These are phyloP conservation scores for Oehlia diaphana DNA, from an alignment of 192 early-diverging fungal genomes.

Conservation along the genomic window DNA sequence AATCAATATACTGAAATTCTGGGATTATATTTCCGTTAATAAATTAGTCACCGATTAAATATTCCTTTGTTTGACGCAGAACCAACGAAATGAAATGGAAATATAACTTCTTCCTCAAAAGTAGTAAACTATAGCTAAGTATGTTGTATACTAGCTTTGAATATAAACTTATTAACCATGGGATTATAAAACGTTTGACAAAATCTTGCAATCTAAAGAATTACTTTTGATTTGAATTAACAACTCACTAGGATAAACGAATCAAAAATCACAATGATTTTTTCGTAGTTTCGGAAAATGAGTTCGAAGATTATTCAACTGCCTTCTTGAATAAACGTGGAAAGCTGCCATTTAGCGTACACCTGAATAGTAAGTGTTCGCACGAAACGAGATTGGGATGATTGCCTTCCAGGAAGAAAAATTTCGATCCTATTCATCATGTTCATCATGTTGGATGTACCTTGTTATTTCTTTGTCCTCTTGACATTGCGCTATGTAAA, in stretches of 20 bases:
- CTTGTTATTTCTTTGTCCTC: slow-evolving; percentile 14
- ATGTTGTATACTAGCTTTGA: background rate
- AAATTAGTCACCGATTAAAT: background rate
- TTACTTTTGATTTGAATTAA: background rate
- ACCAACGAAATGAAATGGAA: background rate
- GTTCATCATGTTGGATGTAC: background rate
- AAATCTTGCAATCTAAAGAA: background rate
- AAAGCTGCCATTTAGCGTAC: slow-evolving; percentile 11
- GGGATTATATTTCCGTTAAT: background rate
- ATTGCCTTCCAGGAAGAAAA: slow-evolving; percentile 4
- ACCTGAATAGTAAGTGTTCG: slow-evolving; percentile 6
- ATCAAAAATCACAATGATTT: background rate
- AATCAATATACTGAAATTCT: background rate
- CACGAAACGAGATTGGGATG: slow-evolving; percentile 7
- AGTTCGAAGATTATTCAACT: background rate
- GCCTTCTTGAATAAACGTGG: slow-evolving; percentile 13
- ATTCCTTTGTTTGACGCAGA: background rate
- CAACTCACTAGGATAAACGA: slow-evolving; percentile 1
- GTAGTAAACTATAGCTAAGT: background rate
- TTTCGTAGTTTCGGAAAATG: background rate
- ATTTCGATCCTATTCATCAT: background rate
- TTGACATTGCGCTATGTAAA: slow-evolving; percentile 42
- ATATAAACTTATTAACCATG: background rate
- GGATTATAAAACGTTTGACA: background rate
- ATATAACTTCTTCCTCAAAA: background rate